Conservation (phyloP, 164 flowering plant genomes). For the Taxillus chinensis region DNA sequence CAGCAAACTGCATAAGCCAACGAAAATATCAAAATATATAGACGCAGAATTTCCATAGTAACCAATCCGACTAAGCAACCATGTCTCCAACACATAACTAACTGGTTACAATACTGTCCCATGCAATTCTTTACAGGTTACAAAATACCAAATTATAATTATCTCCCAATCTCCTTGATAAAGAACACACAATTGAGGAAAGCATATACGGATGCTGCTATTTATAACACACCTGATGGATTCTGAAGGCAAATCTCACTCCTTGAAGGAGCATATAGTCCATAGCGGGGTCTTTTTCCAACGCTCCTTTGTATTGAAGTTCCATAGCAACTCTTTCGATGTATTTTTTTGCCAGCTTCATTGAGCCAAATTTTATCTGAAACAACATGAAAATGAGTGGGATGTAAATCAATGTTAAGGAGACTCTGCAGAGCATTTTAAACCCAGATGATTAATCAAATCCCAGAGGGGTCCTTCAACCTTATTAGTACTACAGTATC, state of each 20-base stretch:
- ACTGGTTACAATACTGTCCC: too few relatives aligned
- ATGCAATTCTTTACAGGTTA: too few relatives aligned
- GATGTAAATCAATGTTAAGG: too few relatives aligned
- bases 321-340: slow-evolving; percentile 83
- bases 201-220: background rate
- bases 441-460: too few relatives aligned
- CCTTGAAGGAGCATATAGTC: slow-evolving; percentile 90
- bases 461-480: too few relatives aligned
- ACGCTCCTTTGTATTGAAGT: slow-evolving; percentile 49
- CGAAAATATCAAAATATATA: background rate
- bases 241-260: slow-evolving; percentile 93
- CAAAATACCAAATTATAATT: too few relatives aligned
- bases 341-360: slow-evolving; percentile 80
- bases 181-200: too few relatives aligned
- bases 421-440: too few relatives aligned
- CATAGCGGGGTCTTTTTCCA: slow-evolving; percentile 65
- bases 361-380: slow-evolving; percentile 85
- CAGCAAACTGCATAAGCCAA: slow-evolving; percentile 69
- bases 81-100: too few relatives aligned
- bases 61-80: too few relatives aligned
- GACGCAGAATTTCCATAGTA: too few relatives aligned
- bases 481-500: background rate
- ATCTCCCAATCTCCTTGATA: too few relatives aligned
- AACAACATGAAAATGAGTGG: background rate
- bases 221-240: slow-evolving; percentile 65